Evolutionary conservation across 1,284 basidiomycete genomes (phyloP).

Genomic region (Violaceomyces palustris): DNA sequence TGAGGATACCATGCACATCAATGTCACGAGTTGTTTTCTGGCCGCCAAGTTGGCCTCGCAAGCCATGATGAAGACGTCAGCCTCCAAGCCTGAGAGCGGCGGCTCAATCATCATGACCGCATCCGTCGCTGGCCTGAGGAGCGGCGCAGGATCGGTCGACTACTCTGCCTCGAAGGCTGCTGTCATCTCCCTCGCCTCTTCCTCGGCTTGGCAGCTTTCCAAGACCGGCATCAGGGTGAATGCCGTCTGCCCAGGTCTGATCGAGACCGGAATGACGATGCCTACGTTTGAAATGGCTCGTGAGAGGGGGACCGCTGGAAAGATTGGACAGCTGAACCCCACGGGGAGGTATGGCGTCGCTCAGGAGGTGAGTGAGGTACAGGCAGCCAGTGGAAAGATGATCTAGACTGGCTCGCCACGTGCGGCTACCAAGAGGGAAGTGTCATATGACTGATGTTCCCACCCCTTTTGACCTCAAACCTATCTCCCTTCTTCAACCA

Average conservation of each 20-base stretch:
- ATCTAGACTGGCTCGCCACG: not conserved
- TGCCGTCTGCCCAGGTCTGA: constrained; percentile 81
- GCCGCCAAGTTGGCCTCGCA: constrained; percentile 78
- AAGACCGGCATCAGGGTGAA: constrained; percentile 81
- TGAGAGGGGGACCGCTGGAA: constrained; percentile 65
- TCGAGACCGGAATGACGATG: constrained; percentile 81
- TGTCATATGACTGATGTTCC: too few species aligned
- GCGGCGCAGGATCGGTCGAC: constrained; percentile 77
- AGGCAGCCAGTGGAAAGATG: constrained; percentile 39
- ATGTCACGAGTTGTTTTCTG: constrained; percentile 82
- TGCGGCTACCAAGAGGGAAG: too few species aligned
- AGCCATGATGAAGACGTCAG: constrained; percentile 69
- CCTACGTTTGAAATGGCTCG: constrained; percentile 71
- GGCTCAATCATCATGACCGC: constrained; percentile 88
- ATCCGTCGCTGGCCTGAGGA: constrained; percentile 81
- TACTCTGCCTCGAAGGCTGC: constrained; percentile 59
- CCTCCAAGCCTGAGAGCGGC: constrained; percentile 61
- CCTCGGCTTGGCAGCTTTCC: constrained; percentile 72
- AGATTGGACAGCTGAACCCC: constrained; percentile 82
- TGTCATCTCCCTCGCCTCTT: constrained; percentile 73
- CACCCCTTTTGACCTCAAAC: too few species aligned
- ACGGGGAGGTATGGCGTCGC: constrained; percentile 62
- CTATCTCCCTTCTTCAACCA: too few species aligned
- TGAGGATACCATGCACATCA: constrained; percentile 72
- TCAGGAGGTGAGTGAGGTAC: constrained; percentile 50